A percentile compares a stretch with the other conserved stretches of the same genome.
Conservation (phyloP, 768 basidiomycete genomes). For the Termitomyces sp. region DNA sequence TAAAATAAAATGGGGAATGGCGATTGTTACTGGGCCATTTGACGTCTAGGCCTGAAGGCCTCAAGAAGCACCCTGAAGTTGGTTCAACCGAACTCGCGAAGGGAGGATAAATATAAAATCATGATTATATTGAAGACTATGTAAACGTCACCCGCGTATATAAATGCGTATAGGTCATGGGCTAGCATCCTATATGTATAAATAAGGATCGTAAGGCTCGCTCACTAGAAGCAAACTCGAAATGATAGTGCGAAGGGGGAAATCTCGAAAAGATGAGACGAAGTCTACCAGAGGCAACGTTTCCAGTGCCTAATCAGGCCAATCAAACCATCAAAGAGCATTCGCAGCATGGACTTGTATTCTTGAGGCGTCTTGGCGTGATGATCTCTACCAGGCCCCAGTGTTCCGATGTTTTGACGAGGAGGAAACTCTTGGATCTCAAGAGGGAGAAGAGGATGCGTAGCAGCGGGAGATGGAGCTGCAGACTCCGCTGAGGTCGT, state of each 20-base stretch:
- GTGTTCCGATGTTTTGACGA: background rate
- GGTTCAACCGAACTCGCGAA: too few relatives aligned
- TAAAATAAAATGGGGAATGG: background rate
- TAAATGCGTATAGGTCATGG: background rate
- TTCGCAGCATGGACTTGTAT: conserved; percentile 5
- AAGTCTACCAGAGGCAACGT: conserved; percentile 1
- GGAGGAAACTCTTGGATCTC: conserved; percentile 2
- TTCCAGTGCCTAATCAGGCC: conserved; percentile 3
- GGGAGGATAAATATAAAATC: background rate
- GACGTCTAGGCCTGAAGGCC: background rate
- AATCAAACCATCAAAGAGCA: conserved; percentile 2
- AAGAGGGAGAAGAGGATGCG: conserved; percentile 5
- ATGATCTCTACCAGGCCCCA: conserved; percentile 2
- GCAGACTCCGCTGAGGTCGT: background rate
- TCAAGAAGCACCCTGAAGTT: background rate
- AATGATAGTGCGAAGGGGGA: background rate
- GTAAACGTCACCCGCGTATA: background rate
- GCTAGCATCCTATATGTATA: background rate
- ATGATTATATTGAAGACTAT: background rate
- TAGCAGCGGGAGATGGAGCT: conserved; percentile 3
- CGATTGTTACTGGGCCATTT: background rate
- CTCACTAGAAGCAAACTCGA: background rate
- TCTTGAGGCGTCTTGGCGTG: conserved; percentile 5
- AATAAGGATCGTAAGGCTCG: background rate
- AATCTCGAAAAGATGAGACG: background rate